Conservation (phyloP, 257 asterid species). For the Oldenlandia corymbosa region DNA sequence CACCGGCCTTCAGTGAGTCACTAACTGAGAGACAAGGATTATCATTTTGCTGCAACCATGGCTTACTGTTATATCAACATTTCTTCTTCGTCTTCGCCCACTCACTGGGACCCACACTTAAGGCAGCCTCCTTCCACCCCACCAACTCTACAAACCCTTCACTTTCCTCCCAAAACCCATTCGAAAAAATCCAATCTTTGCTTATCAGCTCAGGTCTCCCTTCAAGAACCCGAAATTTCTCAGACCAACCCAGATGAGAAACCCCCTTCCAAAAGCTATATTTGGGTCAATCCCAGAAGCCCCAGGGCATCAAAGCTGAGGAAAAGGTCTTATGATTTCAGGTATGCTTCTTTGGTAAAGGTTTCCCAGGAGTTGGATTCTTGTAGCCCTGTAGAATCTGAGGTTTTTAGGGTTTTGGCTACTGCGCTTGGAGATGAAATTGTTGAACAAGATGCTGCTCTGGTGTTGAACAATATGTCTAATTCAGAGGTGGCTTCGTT, state of each 20-base stretch:
- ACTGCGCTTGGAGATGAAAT: constrained; percentile 37
- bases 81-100: background rate
- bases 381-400: constrained; percentile 41
- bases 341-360: constrained; percentile 55
- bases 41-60: background rate
- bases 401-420: constrained; percentile 29
- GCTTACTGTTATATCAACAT: constrained; percentile 2
- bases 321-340: constrained; percentile 43
- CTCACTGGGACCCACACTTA: constrained; percentile 1
- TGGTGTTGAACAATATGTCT: constrained; percentile 63
- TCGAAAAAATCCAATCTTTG: constrained; percentile 1
- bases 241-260: constrained; percentile 24
- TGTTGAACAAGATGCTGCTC: constrained; percentile 60
- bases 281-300: constrained; percentile 88
- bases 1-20: no score
- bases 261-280: constrained; percentile 29
- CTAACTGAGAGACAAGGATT: no score
- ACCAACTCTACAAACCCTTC: background rate
- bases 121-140: background rate
- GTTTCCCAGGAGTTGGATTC: constrained; percentile 53
- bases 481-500: constrained; percentile 43
- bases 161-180: background rate
- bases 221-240: constrained; percentile 4
- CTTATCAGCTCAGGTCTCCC: background rate
- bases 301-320: constrained; percentile 52